These are phyloP conservation scores for Panellus pusillus DNA, from an alignment of 768 basidiomycete species.

Conservation along the genomic window DNA sequence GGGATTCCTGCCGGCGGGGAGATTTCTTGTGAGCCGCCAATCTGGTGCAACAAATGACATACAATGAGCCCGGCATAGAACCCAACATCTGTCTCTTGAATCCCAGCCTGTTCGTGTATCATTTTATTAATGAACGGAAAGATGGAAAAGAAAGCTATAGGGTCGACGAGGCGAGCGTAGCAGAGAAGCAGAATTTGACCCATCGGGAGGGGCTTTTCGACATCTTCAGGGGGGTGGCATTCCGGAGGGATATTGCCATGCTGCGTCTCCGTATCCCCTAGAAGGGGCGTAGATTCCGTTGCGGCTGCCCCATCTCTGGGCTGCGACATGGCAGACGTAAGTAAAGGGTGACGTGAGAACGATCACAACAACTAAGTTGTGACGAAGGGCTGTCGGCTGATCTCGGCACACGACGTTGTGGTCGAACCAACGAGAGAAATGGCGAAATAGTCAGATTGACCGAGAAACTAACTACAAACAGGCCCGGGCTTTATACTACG, in stretches of 20 bases:
- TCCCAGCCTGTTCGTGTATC: slow-evolving; percentile 3
- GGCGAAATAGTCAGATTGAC: too few relatives aligned
- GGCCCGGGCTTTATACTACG: too few relatives aligned
- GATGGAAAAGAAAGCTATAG: slow-evolving; percentile 10
- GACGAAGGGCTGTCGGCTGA: too few relatives aligned
- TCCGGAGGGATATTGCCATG: not conserved
- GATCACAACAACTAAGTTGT: too few relatives aligned
- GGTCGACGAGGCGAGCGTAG: slow-evolving; percentile 10
- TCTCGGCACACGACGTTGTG: too few relatives aligned
- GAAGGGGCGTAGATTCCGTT: slow-evolving; percentile 8
- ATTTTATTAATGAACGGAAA: slow-evolving; percentile 11
- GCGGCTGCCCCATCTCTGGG: slow-evolving; percentile 3
- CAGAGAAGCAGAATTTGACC: slow-evolving; percentile 9
- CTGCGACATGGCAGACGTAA: not conserved
- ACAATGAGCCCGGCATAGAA: slow-evolving; percentile 10
- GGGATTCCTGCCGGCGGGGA: slow-evolving; percentile 1
- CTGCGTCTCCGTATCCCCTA: not conserved
- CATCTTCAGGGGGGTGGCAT: not conserved
- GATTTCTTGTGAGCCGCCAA: not conserved
- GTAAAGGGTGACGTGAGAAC: too few relatives aligned
- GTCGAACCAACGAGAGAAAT: too few relatives aligned
- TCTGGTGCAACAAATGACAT: not conserved
- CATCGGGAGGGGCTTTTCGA: slow-evolving; percentile 3
- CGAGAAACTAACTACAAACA: too few relatives aligned
- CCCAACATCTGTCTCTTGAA: slow-evolving; percentile 5